Conservation (phyloP, 345 rosid genomes). For the Rhodamnia argentea region DNA sequence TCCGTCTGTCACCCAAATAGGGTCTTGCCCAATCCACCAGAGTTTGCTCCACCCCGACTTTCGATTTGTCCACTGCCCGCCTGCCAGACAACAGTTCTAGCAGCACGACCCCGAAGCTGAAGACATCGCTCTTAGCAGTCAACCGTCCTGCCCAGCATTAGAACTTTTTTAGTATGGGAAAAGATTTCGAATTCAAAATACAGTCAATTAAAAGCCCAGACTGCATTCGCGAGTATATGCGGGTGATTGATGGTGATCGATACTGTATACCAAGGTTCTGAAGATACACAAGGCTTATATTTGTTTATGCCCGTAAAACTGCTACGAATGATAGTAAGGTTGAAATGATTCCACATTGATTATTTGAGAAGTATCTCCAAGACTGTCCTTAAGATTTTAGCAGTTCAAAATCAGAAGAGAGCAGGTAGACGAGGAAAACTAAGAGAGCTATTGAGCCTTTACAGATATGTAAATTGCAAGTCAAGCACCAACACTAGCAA, state of each 20-base stretch:
- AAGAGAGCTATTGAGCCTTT: background rate
- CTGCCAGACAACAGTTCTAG: conserved; percentile 86
- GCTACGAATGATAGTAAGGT: background rate
- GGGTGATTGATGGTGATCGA: background rate
- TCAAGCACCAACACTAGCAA: background rate
- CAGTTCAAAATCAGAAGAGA: background rate
- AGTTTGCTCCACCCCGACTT: conserved; percentile 73
- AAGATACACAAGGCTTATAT: background rate
- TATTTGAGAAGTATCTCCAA: background rate
- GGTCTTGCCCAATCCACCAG: conserved; percentile 97
- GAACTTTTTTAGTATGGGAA: background rate
- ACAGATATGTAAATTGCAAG: background rate
- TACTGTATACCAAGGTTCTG: background rate
- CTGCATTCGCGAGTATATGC: background rate
- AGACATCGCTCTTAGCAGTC: conserved; percentile 89
- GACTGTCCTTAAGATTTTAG: background rate
- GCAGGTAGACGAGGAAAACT: background rate
- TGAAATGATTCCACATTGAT: background rate
- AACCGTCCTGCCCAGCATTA: conserved; percentile 59
- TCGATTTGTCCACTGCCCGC: conserved; percentile 81
- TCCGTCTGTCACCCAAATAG: conserved; percentile 75
- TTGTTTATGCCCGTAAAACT: background rate
- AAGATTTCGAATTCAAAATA: background rate
- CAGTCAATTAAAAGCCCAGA: background rate
- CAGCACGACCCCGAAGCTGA: conserved; percentile 92